Evolutionary conservation across 2,329 filamentous ascomycete genomes (phyloP).

Genomic region (Fusarium solani-melongenae): DNA sequence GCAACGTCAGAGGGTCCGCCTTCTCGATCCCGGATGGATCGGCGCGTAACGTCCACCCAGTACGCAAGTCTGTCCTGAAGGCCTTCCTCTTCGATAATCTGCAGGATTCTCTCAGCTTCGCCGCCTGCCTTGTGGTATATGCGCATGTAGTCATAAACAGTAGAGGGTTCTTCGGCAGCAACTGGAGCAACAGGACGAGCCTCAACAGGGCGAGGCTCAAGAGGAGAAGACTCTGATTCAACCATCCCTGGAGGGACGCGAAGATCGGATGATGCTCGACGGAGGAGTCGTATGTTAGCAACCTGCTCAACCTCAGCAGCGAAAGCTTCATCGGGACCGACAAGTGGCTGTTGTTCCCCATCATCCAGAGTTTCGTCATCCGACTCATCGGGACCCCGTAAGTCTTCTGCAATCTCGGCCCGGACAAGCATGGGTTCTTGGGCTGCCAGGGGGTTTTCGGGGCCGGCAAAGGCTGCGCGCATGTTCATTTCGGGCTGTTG

Average conservation of each 20-base stretch:
- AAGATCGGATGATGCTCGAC: conserved; percentile 24
- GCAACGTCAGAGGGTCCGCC: not conserved
- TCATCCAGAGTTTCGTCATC: conserved; percentile 49
- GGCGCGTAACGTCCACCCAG: conserved; percentile 66
- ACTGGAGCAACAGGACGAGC: not conserved
- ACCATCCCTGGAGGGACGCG: conserved; percentile 15
- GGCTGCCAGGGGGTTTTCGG: conserved; percentile 45
- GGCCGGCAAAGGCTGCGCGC: conserved; percentile 70
- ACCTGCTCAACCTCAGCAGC: conserved; percentile 17
- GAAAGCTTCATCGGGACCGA: conserved; percentile 22
- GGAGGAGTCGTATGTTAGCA: conserved; percentile 19
- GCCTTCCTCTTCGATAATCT: conserved; percentile 70
- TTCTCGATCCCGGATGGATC: conserved; percentile 37
- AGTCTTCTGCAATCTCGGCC: conserved; percentile 35
- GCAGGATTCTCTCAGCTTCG: conserved; percentile 67
- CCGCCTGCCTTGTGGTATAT: conserved; percentile 71
- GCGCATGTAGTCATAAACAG: conserved; percentile 54
- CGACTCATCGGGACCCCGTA: conserved; percentile 40
- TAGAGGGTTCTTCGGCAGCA: conserved; percentile 35
- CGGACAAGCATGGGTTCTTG: conserved; percentile 41
- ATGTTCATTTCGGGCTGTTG: conserved; percentile 95
- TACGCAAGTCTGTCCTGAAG: conserved; percentile 68
- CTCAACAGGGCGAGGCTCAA: conserved; percentile 5
- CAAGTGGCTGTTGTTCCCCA: conserved; percentile 26
- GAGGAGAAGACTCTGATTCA: conserved; percentile 11